Base-by-base conservation (phyloP, 2,329 filamentous ascomycete species). In the Alternaria brassicae region DNA sequence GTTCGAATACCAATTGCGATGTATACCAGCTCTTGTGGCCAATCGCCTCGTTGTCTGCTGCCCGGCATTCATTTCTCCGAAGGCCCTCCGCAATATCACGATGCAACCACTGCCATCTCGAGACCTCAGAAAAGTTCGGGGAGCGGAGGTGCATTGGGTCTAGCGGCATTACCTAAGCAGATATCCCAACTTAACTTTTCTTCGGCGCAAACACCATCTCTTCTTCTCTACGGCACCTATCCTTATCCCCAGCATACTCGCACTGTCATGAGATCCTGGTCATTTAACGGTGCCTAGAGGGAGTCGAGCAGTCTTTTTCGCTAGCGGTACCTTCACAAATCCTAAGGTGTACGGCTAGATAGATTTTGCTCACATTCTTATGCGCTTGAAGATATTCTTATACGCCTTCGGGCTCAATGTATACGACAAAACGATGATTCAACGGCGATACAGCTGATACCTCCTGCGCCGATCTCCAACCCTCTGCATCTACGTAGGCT, bases 341-440 rank as follows among this genome's bases (percentile, higher is more conserved):
- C 80, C 79, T 87, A 92, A 91, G 89, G 91, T 85, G 87, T 89
- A 88, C 90, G 85, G 92, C 94, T 97, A 96, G 93, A 97, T 97
- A 96, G 93, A 87, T 87, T 88, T 88, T 92, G 92, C 90, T 85
- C 79, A 96, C 91, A 97, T 85, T 40, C 56, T 54, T 51, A 55
- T 60, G 52, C 39, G 42, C 58, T 15, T 36, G 23, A 49, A 50
- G 48, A 49, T 34, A 12, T 52, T 23, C 12, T 52, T 28, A 36
- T 23, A 36, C 21, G 48, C 32, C 17, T 27, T n/a, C 48, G 15
- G 15, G 44, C 13, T 19, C 25, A 17, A 47, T 48, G 41, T 37
- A 36, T 54, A 23, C 36, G 28, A 17, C 30, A n/a, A n/a, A 7
- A 19, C 21, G 13, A 36, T n/a, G 44, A 23, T n/a, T 25, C 19